These are phyloP conservation scores for Mucor mucedo DNA, from an alignment of 371 early-diverging fungal species.

Conservation along the genomic window DNA sequence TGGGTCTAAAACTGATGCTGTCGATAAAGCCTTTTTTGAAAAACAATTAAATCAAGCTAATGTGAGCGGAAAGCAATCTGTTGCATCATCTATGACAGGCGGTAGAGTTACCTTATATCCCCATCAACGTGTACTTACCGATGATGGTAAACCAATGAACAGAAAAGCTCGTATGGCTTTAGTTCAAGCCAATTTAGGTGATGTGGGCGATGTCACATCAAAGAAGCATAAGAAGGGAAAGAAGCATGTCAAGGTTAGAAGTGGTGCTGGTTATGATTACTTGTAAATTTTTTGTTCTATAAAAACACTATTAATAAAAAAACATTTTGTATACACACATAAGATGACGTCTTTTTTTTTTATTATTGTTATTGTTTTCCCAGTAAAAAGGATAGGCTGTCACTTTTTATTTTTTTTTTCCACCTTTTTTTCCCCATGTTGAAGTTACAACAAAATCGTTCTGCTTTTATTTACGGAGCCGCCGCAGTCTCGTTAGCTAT, in stretches of 20 bases:
- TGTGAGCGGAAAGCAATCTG: slow-evolving; percentile 56
- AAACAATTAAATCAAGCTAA: slow-evolving; percentile 53
- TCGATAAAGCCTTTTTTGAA: slow-evolving; percentile 73
- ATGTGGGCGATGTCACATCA: slow-evolving; percentile 29
- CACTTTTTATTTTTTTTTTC: slow-evolving; percentile 5
- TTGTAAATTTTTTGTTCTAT: slow-evolving; percentile 29
- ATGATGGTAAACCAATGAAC: slow-evolving; percentile 55
- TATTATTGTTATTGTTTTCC: slow-evolving; percentile 1
- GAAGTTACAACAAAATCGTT: slow-evolving; percentile 13
- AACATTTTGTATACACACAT: background rate
- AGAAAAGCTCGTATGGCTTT: slow-evolving; percentile 54
- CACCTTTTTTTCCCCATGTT: slow-evolving; percentile 4
- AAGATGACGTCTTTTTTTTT: slow-evolving; percentile 1
- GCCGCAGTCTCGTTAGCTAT: slow-evolving; percentile 14
- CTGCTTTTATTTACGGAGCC: slow-evolving; percentile 17
- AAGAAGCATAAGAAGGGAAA: slow-evolving; percentile 87
- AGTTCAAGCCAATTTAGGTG: slow-evolving; percentile 47
- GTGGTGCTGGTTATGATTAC: slow-evolving; percentile 64
- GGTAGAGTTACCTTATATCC: slow-evolving; percentile 66
- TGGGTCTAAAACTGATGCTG: slow-evolving; percentile 60
- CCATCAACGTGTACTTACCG: slow-evolving; percentile 57
- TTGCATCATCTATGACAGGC: slow-evolving; percentile 44
- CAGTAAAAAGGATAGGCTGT: background rate
- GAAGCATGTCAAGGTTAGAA: slow-evolving; percentile 75
- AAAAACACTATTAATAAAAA: background rate